Evolutionary conservation across 1,284 basidiomycete species (phyloP).

Genomic region (Singerocomus rubriflavus): DNA sequence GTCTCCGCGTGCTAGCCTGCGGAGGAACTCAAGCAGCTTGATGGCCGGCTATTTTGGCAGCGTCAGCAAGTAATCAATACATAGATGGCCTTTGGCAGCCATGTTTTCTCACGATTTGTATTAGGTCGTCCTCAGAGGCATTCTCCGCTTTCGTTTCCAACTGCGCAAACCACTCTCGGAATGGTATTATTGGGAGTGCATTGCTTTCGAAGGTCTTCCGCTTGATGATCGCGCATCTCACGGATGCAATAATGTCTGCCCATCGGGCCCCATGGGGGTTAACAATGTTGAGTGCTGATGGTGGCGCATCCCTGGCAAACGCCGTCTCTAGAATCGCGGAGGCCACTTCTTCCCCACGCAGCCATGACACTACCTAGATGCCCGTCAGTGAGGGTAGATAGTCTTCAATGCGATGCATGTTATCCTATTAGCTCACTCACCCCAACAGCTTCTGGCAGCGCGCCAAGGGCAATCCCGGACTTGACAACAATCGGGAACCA

Average conservation of each 20-base stretch:
- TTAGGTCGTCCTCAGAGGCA: background rate
- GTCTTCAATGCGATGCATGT: too few relatives aligned
- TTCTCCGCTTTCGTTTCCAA: constrained; percentile 1
- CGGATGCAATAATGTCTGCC: constrained; percentile 12
- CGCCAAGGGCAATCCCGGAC: constrained; percentile 25
- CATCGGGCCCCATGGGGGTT: constrained; percentile 21
- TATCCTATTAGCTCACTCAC: constrained; percentile 18
- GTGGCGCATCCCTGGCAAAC: constrained; percentile 8
- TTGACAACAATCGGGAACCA: constrained; percentile 31
- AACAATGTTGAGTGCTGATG: constrained; percentile 18
- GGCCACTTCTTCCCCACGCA: constrained; percentile 22
- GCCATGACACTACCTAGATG: constrained; percentile 24
- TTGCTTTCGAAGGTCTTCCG: background rate
- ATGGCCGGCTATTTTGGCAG: constrained; percentile 11
- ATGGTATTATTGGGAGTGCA: background rate
- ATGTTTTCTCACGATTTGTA: too few relatives aligned
- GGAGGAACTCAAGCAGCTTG: constrained; percentile 7
- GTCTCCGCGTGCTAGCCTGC: background rate
- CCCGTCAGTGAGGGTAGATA: too few relatives aligned
- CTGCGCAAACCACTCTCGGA: background rate
- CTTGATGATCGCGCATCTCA: constrained; percentile 8
- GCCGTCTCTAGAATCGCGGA: constrained; percentile 14
- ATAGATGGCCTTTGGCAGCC: too few relatives aligned
- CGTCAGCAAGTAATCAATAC: background rate
- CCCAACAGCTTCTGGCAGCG: constrained; percentile 26